Conservation (phyloP, 2,329 filamentous ascomycete genomes). For the Pezicula carpinea region DNA sequence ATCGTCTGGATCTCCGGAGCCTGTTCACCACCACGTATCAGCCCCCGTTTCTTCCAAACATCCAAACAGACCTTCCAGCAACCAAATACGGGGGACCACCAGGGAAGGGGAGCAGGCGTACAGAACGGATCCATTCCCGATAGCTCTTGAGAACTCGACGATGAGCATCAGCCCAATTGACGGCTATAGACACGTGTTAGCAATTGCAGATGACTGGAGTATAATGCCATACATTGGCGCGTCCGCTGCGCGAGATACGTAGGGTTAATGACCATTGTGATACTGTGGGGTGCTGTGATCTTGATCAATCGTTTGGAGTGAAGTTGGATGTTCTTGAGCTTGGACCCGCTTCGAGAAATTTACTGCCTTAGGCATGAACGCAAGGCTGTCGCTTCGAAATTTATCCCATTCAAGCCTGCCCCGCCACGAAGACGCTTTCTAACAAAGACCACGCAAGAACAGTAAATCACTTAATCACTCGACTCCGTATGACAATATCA, state of each 20-base stretch:
- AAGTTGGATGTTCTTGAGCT: constrained; percentile 9
- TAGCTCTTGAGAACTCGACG: constrained; percentile 83
- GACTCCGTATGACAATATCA: too few species aligned
- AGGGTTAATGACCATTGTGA: constrained; percentile 80
- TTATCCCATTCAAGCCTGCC: not conserved
- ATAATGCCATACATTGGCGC: constrained; percentile 61
- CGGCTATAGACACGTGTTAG: constrained; percentile 55
- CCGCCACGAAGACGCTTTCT: not conserved
- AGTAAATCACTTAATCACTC: too few species aligned
- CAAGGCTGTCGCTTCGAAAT: constrained; percentile 13
- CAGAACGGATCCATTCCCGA: constrained; percentile 92
- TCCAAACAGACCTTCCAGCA: not conserved
- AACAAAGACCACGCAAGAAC: too few species aligned
- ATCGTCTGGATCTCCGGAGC: constrained; percentile 95
- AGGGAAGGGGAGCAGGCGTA: constrained; percentile 44
- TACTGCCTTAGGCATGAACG: not conserved
- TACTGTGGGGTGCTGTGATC: constrained; percentile 30
- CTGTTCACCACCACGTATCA: constrained; percentile 42
- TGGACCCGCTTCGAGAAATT: too few species aligned
- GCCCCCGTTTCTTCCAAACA: constrained; percentile 1
- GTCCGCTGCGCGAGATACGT: constrained; percentile 84
- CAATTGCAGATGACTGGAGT: constrained; percentile 28
- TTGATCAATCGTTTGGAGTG: not conserved
- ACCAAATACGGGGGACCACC: not conserved
- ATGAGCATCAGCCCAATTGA: constrained; percentile 86